phyloP scores from a whole-genome alignment of 306 rosid species.

The Carpinus fangiana region DNA sequence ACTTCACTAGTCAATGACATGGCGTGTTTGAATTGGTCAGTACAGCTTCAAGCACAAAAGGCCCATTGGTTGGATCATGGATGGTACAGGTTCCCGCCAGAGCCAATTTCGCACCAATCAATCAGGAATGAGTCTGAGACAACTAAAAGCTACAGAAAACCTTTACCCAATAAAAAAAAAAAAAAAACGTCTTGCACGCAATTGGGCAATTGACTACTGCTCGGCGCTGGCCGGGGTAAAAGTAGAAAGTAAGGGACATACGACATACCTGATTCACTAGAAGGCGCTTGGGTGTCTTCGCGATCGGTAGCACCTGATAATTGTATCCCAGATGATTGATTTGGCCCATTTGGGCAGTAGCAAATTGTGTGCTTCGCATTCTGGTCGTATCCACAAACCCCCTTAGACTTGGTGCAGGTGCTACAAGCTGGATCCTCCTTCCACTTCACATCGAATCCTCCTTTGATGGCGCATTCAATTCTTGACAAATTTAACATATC shows the following conservation, averaged over 20 bases:
- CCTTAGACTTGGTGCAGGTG: conserved; percentile 18
- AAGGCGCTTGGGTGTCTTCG: not conserved
- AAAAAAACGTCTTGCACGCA: too few species aligned
- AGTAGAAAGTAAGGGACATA: not conserved
- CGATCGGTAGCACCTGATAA: conserved; percentile 1
- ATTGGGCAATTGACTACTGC: too few species aligned
- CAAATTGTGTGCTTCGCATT: conserved; percentile 18
- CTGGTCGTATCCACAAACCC: conserved; percentile 46
- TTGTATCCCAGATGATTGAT: not conserved
- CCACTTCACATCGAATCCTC: conserved; percentile 38
- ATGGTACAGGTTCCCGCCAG: too few species aligned
- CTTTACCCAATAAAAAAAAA: too few species aligned
- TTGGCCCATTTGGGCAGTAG: conserved; percentile 32
- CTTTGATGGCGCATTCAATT: conserved; percentile 5
- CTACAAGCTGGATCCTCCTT: conserved; percentile 37
- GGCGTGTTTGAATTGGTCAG: too few species aligned
- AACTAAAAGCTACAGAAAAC: too few species aligned
- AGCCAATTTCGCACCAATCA: too few species aligned
- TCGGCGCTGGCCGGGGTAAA: not conserved
- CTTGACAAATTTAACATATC: not conserved
- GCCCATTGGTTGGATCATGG: too few species aligned
- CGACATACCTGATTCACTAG: not conserved
- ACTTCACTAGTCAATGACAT: too few species aligned
- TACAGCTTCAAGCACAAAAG: too few species aligned
- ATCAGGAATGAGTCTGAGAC: too few species aligned